Base-by-base conservation (phyloP, 176 grass and related monocot species). In the Cenchrus purpureus region DNA sequence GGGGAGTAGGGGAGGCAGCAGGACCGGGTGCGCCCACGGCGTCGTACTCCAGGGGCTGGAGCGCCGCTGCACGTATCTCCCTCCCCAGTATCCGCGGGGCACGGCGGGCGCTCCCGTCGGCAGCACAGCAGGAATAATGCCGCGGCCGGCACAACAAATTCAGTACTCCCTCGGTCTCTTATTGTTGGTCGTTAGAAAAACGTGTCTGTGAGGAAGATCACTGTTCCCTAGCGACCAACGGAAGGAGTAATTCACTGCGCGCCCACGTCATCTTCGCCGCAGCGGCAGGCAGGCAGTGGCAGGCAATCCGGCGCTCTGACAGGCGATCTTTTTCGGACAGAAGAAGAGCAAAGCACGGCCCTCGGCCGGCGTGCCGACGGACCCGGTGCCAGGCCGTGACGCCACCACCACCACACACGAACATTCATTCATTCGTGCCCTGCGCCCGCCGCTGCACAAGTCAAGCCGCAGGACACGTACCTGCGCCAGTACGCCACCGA, bases 391-490 rank as follows among this genome's bases (percentile, higher is more conserved):
- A 12, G 53, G 34, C 57, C 43, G 58, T 54, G 57, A 40, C 66
- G 78, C 52, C 14, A 10, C 49, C 37, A 40, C 37, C 37, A 40
- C 37, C 37, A 40, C 37, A 40, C 37, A 40, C 4, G 37, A 40
- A 40, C 37, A 11, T 2, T 11, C 17, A 61, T 46, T 53, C 52
- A 13, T 53, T 53, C 52, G 14, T 15, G 45, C 45, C 6, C 45
- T 1, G 1, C 9, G 45, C 45, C 51, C 52, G 52, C 13, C 14
- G 52, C 32, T 81, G 79, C 50, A 43, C 15, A 79, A 62, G 87
- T 85, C 62, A 89, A 80, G 68, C 17, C 56, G 77, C 76, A 85
- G 29, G 10, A 1, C 46, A 79, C 69, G 81, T 57, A 79, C 53
- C 20, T 8, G 5, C 7, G 1, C 8, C 1, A 0, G 22, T 12